These are phyloP conservation scores for Laetiporus sulphureus DNA, from an alignment of 1,284 basidiomycete species.

Conservation along the genomic window DNA sequence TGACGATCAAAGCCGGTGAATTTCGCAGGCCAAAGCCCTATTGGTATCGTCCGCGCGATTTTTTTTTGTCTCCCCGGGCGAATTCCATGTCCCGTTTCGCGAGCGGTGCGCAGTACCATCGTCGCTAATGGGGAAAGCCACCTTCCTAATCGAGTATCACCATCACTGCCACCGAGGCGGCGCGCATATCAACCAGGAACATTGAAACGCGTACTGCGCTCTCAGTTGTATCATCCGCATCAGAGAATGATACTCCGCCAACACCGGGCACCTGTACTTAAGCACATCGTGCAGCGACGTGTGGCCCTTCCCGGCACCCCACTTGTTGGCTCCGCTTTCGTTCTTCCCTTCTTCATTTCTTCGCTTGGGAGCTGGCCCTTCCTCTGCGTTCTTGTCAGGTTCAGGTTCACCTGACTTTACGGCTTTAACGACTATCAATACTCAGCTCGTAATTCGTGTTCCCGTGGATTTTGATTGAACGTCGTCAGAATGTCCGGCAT, in stretches of 20 bases:
- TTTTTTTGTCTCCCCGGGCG: too few relatives aligned
- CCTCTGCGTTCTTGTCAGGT: slow-evolving; percentile 5
- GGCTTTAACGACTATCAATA: slow-evolving; percentile 1
- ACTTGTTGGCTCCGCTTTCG: neutral
- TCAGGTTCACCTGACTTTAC: slow-evolving; percentile 8
- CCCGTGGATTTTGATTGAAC: slow-evolving; percentile 3
- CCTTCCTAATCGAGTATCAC: neutral
- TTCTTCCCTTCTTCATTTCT: slow-evolving; percentile 1
- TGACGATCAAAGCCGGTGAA: too few relatives aligned
- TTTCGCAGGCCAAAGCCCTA: too few relatives aligned
- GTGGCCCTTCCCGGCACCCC: neutral
- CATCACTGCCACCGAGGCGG: slow-evolving; percentile 3
- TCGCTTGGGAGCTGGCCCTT: slow-evolving; percentile 8
- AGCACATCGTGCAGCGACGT: slow-evolving; percentile 1
- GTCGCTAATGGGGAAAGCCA: too few relatives aligned
- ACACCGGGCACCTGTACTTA: slow-evolving; percentile 1
- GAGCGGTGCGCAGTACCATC: too few relatives aligned
- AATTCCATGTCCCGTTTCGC: too few relatives aligned
- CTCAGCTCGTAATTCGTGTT: slow-evolving; percentile 6
- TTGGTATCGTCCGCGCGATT: too few relatives aligned
- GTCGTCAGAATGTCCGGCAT: slow-evolving; percentile 8
- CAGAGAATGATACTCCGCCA: neutral
- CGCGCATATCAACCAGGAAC: neutral
- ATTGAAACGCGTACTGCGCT: neutral
- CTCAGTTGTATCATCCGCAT: slow-evolving; percentile 1